A percentile compares a stretch with the other conserved stretches of the same genome.
phyloP scores from a whole-genome alignment of 352 stramenopile genomes.

The Halophytophthora polymorphica region DNA sequence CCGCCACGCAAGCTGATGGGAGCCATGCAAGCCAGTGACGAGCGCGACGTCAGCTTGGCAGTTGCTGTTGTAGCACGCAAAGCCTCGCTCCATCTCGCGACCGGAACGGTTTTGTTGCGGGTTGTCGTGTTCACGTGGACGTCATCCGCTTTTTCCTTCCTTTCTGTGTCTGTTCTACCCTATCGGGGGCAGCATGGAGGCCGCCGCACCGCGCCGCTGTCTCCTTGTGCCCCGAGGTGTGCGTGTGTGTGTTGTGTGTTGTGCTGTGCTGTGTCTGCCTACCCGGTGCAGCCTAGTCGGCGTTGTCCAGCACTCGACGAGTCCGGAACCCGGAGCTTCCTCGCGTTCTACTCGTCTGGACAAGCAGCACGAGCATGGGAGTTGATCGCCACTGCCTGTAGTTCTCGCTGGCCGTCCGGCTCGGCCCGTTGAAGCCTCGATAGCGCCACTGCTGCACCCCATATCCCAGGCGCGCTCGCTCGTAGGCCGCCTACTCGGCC shows the following conservation, averaged over 20 bases:
- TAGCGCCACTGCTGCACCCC: conserved; percentile 18
- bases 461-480: conserved; percentile 16
- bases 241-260: conserved; percentile 20
- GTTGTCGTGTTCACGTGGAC: conserved; percentile 16
- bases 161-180: conserved; percentile 36
- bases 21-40: too few relatives aligned
- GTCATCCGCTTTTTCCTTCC: conserved; percentile 18
- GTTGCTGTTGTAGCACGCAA: too few relatives aligned
- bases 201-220: conserved; percentile 15
- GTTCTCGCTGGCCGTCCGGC: conserved; percentile 5
- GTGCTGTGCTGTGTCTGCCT: conserved; percentile 26
- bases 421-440: conserved; percentile 8
- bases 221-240: conserved; percentile 23
- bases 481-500: conserved; percentile 48
- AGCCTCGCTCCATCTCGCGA: too few relatives aligned
- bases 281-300: conserved; percentile 20
- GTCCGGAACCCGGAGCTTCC: conserved; percentile 8
- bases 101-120: conserved; percentile 7
- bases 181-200: conserved; percentile 17
- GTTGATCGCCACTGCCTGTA: conserved; percentile 6
- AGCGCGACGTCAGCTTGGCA: too few relatives aligned
- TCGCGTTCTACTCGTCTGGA: conserved; percentile 2
- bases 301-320: background rate
- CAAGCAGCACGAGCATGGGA: conserved; percentile 11
- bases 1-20: too few relatives aligned